Evolutionary conservation across 805 yeast genomes (phyloP).

Genomic region (Myxozyma neotropica): DNA sequence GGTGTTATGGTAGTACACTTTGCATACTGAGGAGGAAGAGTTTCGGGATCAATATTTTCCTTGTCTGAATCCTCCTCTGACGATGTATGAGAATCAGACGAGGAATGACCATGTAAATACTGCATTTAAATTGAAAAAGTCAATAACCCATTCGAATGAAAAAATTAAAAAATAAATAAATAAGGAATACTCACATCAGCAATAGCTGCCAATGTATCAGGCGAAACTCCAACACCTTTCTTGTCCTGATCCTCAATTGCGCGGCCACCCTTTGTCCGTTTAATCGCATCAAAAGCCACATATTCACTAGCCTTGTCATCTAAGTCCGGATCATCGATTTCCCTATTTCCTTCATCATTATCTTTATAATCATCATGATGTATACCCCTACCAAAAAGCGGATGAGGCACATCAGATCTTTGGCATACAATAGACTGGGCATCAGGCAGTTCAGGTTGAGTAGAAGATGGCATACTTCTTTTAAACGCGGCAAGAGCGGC

Average conservation of each 20-base stretch:
- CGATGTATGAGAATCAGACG: not conserved
- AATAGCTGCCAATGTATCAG: slow-evolving; percentile 25
- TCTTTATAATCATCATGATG: no score
- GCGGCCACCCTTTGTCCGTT: no score
- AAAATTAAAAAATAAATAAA: not conserved
- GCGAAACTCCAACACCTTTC: slow-evolving; percentile 14
- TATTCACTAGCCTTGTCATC: not conserved
- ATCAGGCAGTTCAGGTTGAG: no score
- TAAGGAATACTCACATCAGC: slow-evolving; percentile 5
- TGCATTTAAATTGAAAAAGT: no score
- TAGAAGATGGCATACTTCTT: no score
- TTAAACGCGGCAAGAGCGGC: no score
- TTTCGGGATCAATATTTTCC: slow-evolving; percentile 26
- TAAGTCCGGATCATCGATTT: not conserved
- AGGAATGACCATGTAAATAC: slow-evolving; percentile 1
- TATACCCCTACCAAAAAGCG: no score
- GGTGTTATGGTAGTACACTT: not conserved
- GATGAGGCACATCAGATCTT: no score
- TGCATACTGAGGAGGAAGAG: not conserved
- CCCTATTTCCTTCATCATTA: not conserved
- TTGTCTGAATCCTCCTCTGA: slow-evolving; percentile 8
- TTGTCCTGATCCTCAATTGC: not conserved
- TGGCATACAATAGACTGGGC: no score
- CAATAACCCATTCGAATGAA: no score
- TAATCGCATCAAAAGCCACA: not conserved